phyloP scores from a whole-genome alignment of 768 basidiomycete genomes.

The Cystofilobasidium ferigula region DNA sequence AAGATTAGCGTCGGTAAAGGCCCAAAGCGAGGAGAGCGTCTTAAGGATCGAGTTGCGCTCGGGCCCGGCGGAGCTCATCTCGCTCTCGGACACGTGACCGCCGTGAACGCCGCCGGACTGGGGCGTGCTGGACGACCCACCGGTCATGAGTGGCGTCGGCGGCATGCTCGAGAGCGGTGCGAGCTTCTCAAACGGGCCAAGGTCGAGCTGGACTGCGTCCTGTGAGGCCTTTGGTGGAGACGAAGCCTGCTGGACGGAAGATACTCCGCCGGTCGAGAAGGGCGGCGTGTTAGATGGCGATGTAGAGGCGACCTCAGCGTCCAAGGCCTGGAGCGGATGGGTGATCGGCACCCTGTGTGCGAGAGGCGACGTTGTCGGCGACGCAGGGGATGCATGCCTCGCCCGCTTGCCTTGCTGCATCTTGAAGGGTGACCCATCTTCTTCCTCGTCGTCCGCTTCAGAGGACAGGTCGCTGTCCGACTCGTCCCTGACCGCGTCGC shows the following conservation, averaged over 20 bases:
- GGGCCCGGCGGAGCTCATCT: conserved; percentile 43
- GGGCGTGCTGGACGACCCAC: conserved; percentile 5
- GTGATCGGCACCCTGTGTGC: neutral
- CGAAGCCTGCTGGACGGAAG: neutral
- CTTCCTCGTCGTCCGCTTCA: conserved; percentile 32
- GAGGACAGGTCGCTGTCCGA: conserved; percentile 46
- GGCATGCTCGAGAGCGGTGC: conserved; percentile 38
- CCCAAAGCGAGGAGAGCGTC: conserved; percentile 74
- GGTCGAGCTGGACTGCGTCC: conserved; percentile 34
- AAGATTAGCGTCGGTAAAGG: conserved; percentile 45
- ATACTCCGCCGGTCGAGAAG: neutral
- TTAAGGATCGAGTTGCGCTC: conserved; percentile 69
- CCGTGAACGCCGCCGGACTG: conserved; percentile 8
- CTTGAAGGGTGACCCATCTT: neutral
- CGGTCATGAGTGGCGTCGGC: conserved; percentile 24
- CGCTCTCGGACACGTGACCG: conserved; percentile 38
- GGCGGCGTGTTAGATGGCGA: neutral
- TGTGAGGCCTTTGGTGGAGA: neutral
- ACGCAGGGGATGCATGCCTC: neutral
- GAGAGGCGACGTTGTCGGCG: neutral
- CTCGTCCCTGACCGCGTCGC: conserved; percentile 76
- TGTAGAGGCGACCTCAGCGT: neutral
- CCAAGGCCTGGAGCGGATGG: neutral
- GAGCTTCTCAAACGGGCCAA: conserved; percentile 37
- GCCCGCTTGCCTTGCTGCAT: neutral